Conservation (phyloP, 2,329 filamentous ascomycete species). For the Hysterium pulicare region DNA sequence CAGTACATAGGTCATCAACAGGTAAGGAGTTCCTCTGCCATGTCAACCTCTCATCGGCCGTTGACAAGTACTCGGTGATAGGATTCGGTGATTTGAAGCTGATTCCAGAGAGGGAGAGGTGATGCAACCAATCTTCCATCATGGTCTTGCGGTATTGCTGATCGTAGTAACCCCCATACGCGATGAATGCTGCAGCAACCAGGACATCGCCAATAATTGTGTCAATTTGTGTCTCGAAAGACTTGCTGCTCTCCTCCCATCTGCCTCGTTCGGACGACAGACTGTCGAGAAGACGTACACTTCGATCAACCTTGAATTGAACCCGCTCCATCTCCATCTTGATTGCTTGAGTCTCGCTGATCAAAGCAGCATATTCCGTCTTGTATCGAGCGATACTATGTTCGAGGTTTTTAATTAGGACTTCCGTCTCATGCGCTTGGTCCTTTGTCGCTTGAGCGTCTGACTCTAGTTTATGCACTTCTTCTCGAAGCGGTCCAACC, state of each 20-base stretch:
- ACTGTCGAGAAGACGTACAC: constrained; percentile 89
- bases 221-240: constrained; percentile 95
- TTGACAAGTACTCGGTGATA: constrained; percentile 93
- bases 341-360: constrained; percentile 96
- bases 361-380: constrained; percentile 89
- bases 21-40: constrained; percentile 95
- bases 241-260: constrained; percentile 97
- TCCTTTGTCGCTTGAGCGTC: constrained; percentile 89
- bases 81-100: constrained; percentile 91
- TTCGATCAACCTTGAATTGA: constrained; percentile 96
- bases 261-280: constrained; percentile 87
- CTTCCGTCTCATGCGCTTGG: constrained; percentile 85
- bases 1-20: constrained; percentile 95
- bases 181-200: constrained; percentile 93
- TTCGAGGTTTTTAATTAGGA: constrained; percentile 80
- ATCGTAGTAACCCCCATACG: constrained; percentile 95
- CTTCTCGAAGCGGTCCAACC: constrained; percentile 86
- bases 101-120: constrained; percentile 89
- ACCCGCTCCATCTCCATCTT: constrained; percentile 95
- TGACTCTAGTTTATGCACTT: constrained; percentile 83
- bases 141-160: constrained; percentile 97
- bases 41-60: constrained; percentile 86
- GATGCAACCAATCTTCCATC: constrained; percentile 95
- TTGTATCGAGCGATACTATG: constrained; percentile 93
- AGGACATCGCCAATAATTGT: constrained; percentile 95